A percentile compares a stretch with the other conserved stretches of the same genome.
Conservation (phyloP, 2,329 filamentous ascomycete genomes). For the Colletotrichum noveboracense region DNA sequence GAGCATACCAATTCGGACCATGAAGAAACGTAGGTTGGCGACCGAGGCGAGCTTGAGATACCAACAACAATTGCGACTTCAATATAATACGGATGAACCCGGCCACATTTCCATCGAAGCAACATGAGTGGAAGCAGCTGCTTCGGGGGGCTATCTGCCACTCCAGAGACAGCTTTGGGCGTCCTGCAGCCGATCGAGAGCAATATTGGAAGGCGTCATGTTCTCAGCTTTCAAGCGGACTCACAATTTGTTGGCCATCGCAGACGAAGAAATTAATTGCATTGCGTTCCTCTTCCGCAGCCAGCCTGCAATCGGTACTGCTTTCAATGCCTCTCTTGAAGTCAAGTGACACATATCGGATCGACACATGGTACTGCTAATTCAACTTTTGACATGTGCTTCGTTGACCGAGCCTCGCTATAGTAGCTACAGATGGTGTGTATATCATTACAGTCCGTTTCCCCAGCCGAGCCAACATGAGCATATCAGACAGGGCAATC, state of each 20-base stretch:
- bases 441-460: conserved; percentile 20
- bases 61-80: neutral
- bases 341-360: neutral
- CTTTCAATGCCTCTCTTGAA: neutral
- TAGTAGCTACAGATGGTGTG: conserved; percentile 14
- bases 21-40: neutral
- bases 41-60: neutral
- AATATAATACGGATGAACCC: neutral
- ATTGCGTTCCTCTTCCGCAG: neutral
- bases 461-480: neutral
- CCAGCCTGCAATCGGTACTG: neutral
- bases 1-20: neutral
- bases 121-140: neutral
- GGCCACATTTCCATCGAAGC: neutral
- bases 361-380: neutral
- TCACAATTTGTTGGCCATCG: neutral
- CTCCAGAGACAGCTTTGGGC: neutral
- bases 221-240: neutral
- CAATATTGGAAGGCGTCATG: neutral
- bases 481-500: neutral
- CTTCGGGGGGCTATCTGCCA: neutral
- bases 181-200: neutral
- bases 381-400: conserved; percentile 9
- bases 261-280: neutral
- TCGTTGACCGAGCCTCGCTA: conserved; percentile 17